Conservation (phyloP, 306 rosid species). For the Begonia masoniana region DNA sequence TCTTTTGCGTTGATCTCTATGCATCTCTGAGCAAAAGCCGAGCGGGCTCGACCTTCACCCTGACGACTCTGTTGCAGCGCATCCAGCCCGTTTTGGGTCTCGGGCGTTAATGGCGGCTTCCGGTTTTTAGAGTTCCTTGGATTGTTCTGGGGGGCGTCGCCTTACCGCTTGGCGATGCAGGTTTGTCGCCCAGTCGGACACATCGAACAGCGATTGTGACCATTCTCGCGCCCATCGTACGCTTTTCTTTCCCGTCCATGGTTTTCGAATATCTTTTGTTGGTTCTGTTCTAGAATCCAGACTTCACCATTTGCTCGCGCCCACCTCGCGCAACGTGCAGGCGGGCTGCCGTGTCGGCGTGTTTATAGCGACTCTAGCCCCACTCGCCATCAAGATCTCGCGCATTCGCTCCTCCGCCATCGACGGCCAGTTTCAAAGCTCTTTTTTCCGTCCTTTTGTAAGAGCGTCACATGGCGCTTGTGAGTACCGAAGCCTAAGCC, state of each 20-base stretch:
- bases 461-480: constrained; percentile 41
- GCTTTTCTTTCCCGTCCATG: constrained; percentile 34
- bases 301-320: constrained; percentile 66
- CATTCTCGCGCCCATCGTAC: constrained; percentile 44
- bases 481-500: constrained; percentile 47
- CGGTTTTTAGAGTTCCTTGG: constrained; percentile 34
- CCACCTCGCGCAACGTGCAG: constrained; percentile 59
- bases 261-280: constrained; percentile 50
- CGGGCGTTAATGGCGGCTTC: constrained; percentile 46
- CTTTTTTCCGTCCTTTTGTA: constrained; percentile 47
- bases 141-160: constrained; percentile 52
- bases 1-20: constrained; percentile 53
- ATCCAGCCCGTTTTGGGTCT: constrained; percentile 79
- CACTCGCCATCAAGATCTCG: constrained; percentile 46
- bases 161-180: constrained; percentile 52
- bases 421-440: constrained; percentile 61
- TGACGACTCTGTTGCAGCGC: constrained; percentile 72
- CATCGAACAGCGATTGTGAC: constrained; percentile 43
- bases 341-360: constrained; percentile 35
- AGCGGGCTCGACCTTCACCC: constrained; percentile 35
- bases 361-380: constrained; percentile 29
- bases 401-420: constrained; percentile 46
- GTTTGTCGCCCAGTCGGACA: constrained; percentile 44
- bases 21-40: constrained; percentile 38
- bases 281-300: constrained; percentile 50